Evolutionary conservation across 2,329 filamentous ascomycete genomes (phyloP).

Genomic region (Fusarium virguliforme): DNA sequence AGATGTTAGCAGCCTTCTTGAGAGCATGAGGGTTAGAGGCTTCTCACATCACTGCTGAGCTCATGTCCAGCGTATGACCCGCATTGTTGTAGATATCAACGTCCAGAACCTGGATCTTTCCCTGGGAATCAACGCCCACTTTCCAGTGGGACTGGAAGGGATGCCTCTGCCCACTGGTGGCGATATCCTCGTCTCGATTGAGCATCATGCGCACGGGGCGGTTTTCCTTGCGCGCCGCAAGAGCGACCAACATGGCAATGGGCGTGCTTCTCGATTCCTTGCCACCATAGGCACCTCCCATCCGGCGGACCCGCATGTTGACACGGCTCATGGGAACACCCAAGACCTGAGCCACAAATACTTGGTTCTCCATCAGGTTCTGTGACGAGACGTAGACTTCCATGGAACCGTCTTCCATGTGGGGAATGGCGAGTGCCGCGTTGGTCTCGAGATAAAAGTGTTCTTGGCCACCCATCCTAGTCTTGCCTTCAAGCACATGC

Average conservation of each 20-base stretch:
- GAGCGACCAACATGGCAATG: conserved; percentile 82
- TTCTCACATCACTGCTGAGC: conserved; percentile 72
- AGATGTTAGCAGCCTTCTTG: neutral
- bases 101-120: conserved; percentile 87
- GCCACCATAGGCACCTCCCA: conserved; percentile 91
- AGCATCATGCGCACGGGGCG: conserved; percentile 90
- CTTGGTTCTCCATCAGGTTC: conserved; percentile 87
- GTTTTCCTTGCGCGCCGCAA: conserved; percentile 83
- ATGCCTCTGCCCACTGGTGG: conserved; percentile 88
- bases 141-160: conserved; percentile 92
- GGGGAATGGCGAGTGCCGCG: conserved; percentile 83
- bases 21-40: neutral
- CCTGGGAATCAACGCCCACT: conserved; percentile 88
- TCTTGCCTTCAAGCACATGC: conserved; percentile 82
- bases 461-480: conserved; percentile 90
- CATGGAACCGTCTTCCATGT: conserved; percentile 90
- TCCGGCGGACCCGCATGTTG: conserved; percentile 85
- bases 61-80: conserved; percentile 78
- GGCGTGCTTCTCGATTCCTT: conserved; percentile 90
- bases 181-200: conserved; percentile 91
- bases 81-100: conserved; percentile 89
- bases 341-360: conserved; percentile 84
- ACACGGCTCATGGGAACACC: conserved; percentile 88
- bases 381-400: conserved; percentile 90
- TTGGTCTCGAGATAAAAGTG: conserved; percentile 95